These are phyloP conservation scores for Aureobasidium subglaciale DNA, from an alignment of 2,329 filamentous ascomycete species.

Conservation along the genomic window DNA sequence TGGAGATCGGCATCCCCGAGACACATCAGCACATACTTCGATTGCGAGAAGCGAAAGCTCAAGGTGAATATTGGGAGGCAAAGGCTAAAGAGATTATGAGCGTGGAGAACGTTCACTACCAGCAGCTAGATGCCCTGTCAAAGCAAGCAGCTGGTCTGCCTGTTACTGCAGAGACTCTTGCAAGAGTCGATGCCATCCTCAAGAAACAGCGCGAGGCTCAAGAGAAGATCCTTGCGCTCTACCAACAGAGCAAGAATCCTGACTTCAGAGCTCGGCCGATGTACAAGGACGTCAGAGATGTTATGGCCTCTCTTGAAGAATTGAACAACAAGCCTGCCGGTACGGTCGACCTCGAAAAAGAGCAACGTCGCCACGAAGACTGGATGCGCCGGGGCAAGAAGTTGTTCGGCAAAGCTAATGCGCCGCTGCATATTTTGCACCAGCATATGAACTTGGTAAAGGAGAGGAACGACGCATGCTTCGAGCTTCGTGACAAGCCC, in stretches of 20 bases:
- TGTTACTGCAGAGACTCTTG: constrained; percentile 72
- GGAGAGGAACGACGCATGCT: constrained; percentile 82
- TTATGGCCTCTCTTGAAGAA: constrained; percentile 79
- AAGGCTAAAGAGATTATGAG: constrained; percentile 89
- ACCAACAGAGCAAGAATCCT: constrained; percentile 64
- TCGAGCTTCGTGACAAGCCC: constrained; percentile 83
- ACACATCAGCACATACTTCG: constrained; percentile 73
- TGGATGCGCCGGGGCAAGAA: constrained; percentile 99
- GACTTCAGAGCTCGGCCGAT: constrained; percentile 75
- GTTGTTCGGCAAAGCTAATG: constrained; percentile 95
- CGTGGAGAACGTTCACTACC: constrained; percentile 88
- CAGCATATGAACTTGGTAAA: constrained; percentile 91
- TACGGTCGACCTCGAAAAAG: constrained; percentile 85
- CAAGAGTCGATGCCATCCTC: constrained; percentile 80
- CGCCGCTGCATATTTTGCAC: constrained; percentile 89
- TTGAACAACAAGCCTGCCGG: constrained; percentile 88
- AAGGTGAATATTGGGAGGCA: constrained; percentile 81
- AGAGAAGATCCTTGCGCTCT: constrained; percentile 75
- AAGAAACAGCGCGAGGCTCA: constrained; percentile 95
- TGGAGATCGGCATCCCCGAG: constrained; percentile 67
- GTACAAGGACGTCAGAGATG: constrained; percentile 83
- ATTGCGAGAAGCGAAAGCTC: constrained; percentile 66
- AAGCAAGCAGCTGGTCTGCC: constrained; percentile 74
- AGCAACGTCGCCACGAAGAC: constrained; percentile 91
- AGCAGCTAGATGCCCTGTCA: constrained; percentile 86